Evolutionary conservation across 441 rosid species (phyloP).

Genomic region (Populus tomentosa): DNA sequence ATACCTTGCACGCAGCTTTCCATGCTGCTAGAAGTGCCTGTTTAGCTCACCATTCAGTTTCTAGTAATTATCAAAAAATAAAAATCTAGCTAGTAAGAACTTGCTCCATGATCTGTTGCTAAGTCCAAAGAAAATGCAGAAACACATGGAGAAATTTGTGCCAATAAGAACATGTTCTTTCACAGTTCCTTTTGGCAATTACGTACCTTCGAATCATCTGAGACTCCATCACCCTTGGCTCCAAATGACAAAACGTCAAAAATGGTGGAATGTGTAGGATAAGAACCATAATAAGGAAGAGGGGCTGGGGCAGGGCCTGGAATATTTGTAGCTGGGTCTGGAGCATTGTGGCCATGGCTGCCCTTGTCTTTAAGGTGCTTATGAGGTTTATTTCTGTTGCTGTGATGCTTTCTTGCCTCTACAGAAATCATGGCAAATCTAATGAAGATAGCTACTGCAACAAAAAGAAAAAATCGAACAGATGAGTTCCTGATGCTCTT

Average conservation of each 20-base stretch:
- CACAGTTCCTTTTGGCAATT: no score
- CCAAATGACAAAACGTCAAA: conserved; percentile 49
- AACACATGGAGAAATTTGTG: background rate
- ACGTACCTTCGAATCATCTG: conserved; percentile 52
- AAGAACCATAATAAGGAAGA: conserved; percentile 18
- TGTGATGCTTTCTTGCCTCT: conserved; percentile 44
- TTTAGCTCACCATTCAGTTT: background rate
- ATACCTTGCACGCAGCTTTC: conserved; percentile 55
- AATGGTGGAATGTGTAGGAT: conserved; percentile 15
- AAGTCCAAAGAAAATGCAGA: background rate
- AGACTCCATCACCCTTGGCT: conserved; percentile 48
- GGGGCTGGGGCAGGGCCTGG: conserved; percentile 31
- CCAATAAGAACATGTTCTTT: background rate
- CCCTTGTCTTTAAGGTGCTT: conserved; percentile 26
- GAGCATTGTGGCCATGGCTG: conserved; percentile 14
- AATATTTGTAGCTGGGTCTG: conserved; percentile 4
- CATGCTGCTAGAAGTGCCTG: conserved; percentile 57
- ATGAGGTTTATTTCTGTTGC: conserved; percentile 26
- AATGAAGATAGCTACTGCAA: conserved; percentile 13
- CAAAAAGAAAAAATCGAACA: conserved; percentile 14
- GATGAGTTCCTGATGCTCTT: conserved; percentile 25
- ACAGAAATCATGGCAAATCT: conserved; percentile 27
- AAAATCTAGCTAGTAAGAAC: background rate
- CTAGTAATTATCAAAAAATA: background rate
- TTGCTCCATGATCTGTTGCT: background rate